Evolutionary conservation across 2,329 filamentous ascomycete genomes (phyloP).

Genomic region (Plenodomus tracheiphilus): DNA sequence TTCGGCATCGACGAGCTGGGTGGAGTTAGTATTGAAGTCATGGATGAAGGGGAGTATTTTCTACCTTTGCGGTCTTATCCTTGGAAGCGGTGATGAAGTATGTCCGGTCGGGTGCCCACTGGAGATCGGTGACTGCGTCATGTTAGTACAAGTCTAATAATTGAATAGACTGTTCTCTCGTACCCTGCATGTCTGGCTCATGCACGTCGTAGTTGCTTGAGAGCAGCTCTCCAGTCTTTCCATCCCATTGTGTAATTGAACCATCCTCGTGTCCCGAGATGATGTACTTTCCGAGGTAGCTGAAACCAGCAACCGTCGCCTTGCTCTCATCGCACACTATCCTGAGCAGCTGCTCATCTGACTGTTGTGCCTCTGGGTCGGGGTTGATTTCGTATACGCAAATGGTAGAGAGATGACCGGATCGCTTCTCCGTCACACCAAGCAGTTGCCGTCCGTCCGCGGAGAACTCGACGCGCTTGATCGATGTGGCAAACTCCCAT

Average conservation of each 20-base stretch:
- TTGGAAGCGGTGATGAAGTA: slow-evolving; percentile 99
- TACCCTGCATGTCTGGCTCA: slow-evolving; percentile 83
- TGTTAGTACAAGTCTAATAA: slow-evolving; percentile 60
- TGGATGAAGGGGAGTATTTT: background rate
- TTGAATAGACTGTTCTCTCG: background rate
- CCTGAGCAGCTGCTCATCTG: slow-evolving; percentile 76
- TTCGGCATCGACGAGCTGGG: slow-evolving; percentile 75
- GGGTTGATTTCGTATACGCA: slow-evolving; percentile 87
- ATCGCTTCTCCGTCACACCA: slow-evolving; percentile 97
- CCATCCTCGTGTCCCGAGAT: slow-evolving; percentile 98
- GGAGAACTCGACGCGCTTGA: slow-evolving; percentile 97
- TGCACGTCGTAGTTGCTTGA: slow-evolving; percentile 80
- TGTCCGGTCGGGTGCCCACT: slow-evolving; percentile 91
- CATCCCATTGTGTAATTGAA: slow-evolving; percentile 86
- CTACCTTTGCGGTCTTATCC: slow-evolving; percentile 93
- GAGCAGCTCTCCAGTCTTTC: slow-evolving; percentile 83
- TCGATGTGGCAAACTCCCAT: slow-evolving; percentile 95
- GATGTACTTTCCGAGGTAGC: slow-evolving; percentile 92
- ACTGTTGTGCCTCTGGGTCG: slow-evolving; percentile 81
- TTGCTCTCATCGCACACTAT: slow-evolving; percentile 93
- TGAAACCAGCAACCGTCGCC: slow-evolving; percentile 96
- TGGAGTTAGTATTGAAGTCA: slow-evolving; percentile 4
- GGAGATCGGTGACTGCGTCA: slow-evolving; percentile 83
- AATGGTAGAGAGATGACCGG: slow-evolving; percentile 93
- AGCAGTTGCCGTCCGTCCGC: slow-evolving; percentile 89